These are phyloP conservation scores for Talaromyces albobiverticillius DNA, from an alignment of 2,329 filamentous ascomycete species.

Conservation along the genomic window DNA sequence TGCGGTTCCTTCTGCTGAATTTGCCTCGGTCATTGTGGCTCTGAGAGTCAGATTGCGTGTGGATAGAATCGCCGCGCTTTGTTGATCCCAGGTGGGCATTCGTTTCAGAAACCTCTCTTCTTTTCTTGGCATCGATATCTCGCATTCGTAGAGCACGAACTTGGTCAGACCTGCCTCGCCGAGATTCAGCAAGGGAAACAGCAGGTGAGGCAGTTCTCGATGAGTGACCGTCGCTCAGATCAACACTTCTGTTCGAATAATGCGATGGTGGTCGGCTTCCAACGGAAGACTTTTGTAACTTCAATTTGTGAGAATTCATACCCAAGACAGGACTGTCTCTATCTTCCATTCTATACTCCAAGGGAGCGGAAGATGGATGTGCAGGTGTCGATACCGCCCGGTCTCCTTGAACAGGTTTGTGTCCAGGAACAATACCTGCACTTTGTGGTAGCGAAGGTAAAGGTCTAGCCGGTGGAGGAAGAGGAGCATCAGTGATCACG, in stretches of 20 bases:
- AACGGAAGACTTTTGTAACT: constrained; percentile 6
- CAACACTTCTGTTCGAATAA: constrained; percentile 11
- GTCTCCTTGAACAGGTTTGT: not conserved
- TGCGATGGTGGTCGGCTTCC: constrained; percentile 9
- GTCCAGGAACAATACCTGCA: not conserved
- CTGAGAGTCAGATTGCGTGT: not conserved
- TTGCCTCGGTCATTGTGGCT: not conserved
- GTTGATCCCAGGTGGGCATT: not conserved
- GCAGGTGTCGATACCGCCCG: constrained; percentile 1
- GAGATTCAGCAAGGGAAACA: constrained; percentile 16
- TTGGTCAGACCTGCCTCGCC: constrained; percentile 21
- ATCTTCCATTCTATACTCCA: constrained; percentile 2
- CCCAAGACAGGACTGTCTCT: constrained; percentile 14
- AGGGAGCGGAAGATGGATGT: constrained; percentile 3
- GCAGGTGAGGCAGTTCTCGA: constrained; percentile 10
- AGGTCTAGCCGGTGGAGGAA: constrained; percentile 32
- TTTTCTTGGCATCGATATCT: constrained; percentile 26
- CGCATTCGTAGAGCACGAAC: constrained; percentile 27
- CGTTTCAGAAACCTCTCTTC: not conserved
- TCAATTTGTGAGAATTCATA: constrained; percentile 2
- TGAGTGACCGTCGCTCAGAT: constrained; percentile 7
- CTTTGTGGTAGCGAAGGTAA: constrained; percentile 31
- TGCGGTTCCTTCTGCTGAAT: constrained; percentile 1
- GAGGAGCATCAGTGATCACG: constrained; percentile 28
- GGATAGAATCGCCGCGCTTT: not conserved